Evolutionary conservation across 805 yeast genomes (phyloP).

Genomic region (Ogataea populi-albae): DNA sequence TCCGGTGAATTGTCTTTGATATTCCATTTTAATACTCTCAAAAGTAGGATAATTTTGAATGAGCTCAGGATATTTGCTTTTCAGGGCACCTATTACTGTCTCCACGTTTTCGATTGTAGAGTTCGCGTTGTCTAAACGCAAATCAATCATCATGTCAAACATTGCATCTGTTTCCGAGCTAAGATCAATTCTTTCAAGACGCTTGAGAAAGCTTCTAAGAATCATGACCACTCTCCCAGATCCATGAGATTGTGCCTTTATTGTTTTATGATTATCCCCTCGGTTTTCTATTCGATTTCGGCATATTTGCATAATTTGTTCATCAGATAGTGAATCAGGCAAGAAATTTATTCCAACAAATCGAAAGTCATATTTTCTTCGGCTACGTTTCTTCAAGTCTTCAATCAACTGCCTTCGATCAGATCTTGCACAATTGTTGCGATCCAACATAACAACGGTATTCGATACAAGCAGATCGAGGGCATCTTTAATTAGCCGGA

Average conservation of each 20-base stretch:
- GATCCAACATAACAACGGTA: conserved; percentile 60
- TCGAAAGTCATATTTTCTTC: conserved; percentile 36
- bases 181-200: conserved; percentile 56
- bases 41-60: background rate
- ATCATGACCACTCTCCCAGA: conserved; percentile 49
- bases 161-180: conserved; percentile 49
- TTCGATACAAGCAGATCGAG: conserved; percentile 33
- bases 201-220: conserved; percentile 62
- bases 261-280: conserved; percentile 82
- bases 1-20: too few species aligned
- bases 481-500: conserved; percentile 42
- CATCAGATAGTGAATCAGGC: conserved; percentile 23
- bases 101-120: conserved; percentile 47
- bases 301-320: conserved; percentile 46
- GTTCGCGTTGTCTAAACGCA: conserved; percentile 39
- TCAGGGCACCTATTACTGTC: conserved; percentile 1
- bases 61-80: background rate
- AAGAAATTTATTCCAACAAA: conserved; percentile 65
- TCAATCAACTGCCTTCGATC: conserved; percentile 64
- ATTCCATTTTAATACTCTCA: background rate
- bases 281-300: conserved; percentile 52
- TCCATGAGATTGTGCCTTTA: conserved; percentile 46
- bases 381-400: conserved; percentile 40
- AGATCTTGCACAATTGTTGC: conserved; percentile 66
- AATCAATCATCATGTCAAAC: conserved; percentile 59